These are phyloP conservation scores for Graphilbum fragrans DNA, from an alignment of 2,329 filamentous ascomycete genomes.

Conservation along the genomic window DNA sequence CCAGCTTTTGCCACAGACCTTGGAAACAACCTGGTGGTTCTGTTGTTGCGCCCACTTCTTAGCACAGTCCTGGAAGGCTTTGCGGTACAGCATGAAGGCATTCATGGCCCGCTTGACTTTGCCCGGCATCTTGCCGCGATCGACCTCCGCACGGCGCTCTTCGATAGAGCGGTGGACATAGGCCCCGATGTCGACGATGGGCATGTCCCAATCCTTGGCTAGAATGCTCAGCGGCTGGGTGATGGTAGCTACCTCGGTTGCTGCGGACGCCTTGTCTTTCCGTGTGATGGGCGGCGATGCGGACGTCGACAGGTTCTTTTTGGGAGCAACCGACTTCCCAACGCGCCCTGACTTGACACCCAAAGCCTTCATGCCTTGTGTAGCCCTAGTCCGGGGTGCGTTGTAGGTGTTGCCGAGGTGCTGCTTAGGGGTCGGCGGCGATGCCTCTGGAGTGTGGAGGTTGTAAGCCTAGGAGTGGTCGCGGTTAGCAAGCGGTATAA, in stretches of 20 bases:
- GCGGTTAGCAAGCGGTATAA: neutral
- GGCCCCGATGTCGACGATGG: conserved; percentile 63
- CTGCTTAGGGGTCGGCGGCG: conserved; percentile 22
- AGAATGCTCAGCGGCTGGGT: conserved; percentile 59
- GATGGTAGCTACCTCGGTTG: conserved; percentile 19
- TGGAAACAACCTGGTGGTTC: conserved; percentile 88
- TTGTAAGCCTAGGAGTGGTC: conserved; percentile 1
- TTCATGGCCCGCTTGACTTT: conserved; percentile 93
- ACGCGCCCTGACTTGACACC: conserved; percentile 20
- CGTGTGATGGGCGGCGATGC: conserved; percentile 9
- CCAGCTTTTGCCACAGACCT: conserved; percentile 81
- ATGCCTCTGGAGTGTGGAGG: conserved; percentile 17
- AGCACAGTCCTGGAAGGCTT: conserved; percentile 76
- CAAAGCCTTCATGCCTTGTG: conserved; percentile 20
- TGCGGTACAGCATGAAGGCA: conserved; percentile 95
- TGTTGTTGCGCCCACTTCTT: conserved; percentile 73
- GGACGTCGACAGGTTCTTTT: conserved; percentile 19
- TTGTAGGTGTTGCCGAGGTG: conserved; percentile 11
- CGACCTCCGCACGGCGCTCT: conserved; percentile 54
- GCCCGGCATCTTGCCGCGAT: conserved; percentile 53
- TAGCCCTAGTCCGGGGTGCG: conserved; percentile 13
- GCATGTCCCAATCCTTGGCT: conserved; percentile 49
- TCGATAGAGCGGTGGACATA: conserved; percentile 66
- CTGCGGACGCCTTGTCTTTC: conserved; percentile 26
- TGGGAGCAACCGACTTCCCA: conserved; percentile 27